Base-by-base conservation (phyloP, 2,329 filamentous ascomycete species). In the Chalaropsis ovoidea region DNA sequence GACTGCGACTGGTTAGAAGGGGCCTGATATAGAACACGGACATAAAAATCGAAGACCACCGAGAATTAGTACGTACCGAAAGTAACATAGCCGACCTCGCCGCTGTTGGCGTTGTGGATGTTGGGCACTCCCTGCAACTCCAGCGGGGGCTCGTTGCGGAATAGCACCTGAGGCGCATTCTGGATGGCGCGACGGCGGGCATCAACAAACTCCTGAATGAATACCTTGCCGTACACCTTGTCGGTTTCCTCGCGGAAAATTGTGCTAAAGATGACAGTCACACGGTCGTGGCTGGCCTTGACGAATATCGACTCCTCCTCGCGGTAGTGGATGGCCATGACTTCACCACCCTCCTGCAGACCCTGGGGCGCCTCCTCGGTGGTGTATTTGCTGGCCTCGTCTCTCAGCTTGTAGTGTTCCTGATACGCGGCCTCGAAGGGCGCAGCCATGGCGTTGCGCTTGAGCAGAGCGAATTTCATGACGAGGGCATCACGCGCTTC, bases 301-400 rank as follows among this genome's bases (percentile, higher is more conserved):
- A 99, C 88, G 76, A 95, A 99, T 73, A 99, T 97, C 63, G 94
- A 92, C 76, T 99, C 94, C 79, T 97, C 92, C 73, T 99, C 95
- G 66, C 94, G 89, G 79, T 99, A 99, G 76, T 97, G 93, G 71
- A 99, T 95, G 2, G 93, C 86, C 83, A 95, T 96, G 67, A 97
- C 87, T 71, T 94, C 86, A 66, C 93, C 92, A 62, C 94, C 93
- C 77, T 97, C 94, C 70, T 81, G 80, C 39, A 96, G 81, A 69
- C 92, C 93, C 74, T 96, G 90, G 0, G 94, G 94, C 64, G 95
- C 94, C 68, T 93, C 89, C 76, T 99, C 94, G 1, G 89, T 90
- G 45, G 90, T 96, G 75, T 94, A 97, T 73, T 92, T 90, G 58
- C 90, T 89, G 6, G 94, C 92, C 72, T 93, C 90, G 73, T 95